Base-by-base conservation (phyloP, 345 rosid species). In the Anacardium occidentale region DNA sequence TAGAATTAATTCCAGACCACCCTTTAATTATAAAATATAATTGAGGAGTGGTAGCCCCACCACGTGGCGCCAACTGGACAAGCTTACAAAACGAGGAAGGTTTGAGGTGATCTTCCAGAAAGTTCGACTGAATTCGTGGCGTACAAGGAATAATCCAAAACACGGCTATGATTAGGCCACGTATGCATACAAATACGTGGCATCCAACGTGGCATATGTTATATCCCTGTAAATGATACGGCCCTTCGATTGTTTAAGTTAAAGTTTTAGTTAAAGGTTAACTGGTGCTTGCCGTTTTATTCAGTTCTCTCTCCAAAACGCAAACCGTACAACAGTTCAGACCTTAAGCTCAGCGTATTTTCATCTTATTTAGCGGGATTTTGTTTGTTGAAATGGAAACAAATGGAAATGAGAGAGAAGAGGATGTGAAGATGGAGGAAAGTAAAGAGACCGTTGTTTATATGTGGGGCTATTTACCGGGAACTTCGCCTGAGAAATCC, bases 381-480 rank as follows among this genome's bases (percentile, higher is more conserved):
- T 63, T 45, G 48, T 58, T 17, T 54, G 47, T 60, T 45, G 32
- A 10, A 11, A 72, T 53, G 75, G 88, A 73, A 42, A 69, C 50
- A 83, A 77, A 78, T 54, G 90, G 76, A 12, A 79, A 73, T 40
- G 72, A 67, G 48, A 53, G 62, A 15, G 83, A 64, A 59, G 78
- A 26, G 57, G 68, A 54, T 10, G 64, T 62, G 75, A 83, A 71
- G 66, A 71, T 65, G 83, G 79, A 77, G 78, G 82, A 79, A 53
- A 51, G 82, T 25, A 78, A 71, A 40, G 76, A 51, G 63, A 69
- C 53, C 6, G 66, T 67, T 25, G 86, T 90, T 57, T 92, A 83
- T 71, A 84, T 86, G 91, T 92, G 91, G 75, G 98, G 96, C 3
- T 92, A 92, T 75, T 67, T 92, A 2, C 98, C 98, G 0, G 96